Conservation (phyloP, 2,329 filamentous ascomycete genomes). For the Achaetomium macrosporum region DNA sequence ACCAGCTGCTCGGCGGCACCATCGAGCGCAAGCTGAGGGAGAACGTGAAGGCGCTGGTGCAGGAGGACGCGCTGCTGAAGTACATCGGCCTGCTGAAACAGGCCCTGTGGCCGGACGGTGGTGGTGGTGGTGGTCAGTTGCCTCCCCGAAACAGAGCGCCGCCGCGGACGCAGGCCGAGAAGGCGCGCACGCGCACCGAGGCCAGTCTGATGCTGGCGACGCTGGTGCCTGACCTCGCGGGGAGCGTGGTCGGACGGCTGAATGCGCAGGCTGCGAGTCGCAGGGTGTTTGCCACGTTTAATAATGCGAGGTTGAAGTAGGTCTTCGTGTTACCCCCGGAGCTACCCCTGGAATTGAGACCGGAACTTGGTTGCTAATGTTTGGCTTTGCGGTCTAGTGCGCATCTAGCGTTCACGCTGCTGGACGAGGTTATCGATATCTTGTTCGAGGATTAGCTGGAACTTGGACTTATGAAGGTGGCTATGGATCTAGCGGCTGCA, state of each 20-base stretch:
- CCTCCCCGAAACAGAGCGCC: constrained; percentile 42
- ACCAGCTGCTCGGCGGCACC: constrained; percentile 90
- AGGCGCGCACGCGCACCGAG: constrained; percentile 74
- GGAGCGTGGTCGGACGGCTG: constrained; percentile 83
- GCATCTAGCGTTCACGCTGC: constrained; percentile 63
- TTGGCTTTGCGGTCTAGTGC: constrained; percentile 40
- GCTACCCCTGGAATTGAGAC: neutral
- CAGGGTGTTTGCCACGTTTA: constrained; percentile 83
- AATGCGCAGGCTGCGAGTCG: constrained; percentile 90
- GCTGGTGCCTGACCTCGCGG: constrained; percentile 82
- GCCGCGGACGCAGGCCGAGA: constrained; percentile 64
- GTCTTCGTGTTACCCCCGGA: constrained; percentile 31
- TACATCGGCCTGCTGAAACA: constrained; percentile 71
- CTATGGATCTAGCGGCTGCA: neutral
- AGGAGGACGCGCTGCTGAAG: constrained; percentile 71
- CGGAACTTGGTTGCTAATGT: constrained; percentile 4
- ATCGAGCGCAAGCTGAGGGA: constrained; percentile 95
- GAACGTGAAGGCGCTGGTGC: constrained; percentile 63
- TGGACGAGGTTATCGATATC: constrained; percentile 64
- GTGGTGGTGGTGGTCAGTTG: constrained; percentile 29
- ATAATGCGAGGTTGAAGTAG: constrained; percentile 86
- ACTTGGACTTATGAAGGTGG: neutral
- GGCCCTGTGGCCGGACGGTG: constrained; percentile 73
- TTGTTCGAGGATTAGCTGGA: constrained; percentile 43
- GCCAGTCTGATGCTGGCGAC: constrained; percentile 85